Evolutionary conservation across 2,329 filamentous ascomycete species (phyloP).

Genomic region (Chrysoporthe deuterocubensis): DNA sequence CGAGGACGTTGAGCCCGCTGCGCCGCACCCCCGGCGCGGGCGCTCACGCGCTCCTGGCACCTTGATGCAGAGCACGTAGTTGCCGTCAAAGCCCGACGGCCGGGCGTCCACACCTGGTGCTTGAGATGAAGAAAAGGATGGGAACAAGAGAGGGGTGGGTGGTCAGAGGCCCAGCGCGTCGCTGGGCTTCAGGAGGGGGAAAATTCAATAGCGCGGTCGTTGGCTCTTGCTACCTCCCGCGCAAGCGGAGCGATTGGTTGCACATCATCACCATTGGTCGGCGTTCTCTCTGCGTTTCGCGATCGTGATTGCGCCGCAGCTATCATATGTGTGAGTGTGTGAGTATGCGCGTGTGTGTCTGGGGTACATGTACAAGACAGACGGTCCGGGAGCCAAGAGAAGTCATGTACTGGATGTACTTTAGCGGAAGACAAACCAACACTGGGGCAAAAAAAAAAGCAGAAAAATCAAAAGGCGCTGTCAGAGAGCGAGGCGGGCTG

Average conservation of each 20-base stretch:
- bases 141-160: background rate
- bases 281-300: conserved; percentile 1
- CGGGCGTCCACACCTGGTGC: too few species aligned
- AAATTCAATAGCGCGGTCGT: too few species aligned
- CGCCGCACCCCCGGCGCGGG: background rate
- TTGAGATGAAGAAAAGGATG: background rate
- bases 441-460: background rate
- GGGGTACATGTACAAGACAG: conserved; percentile 9
- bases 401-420: background rate
- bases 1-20: background rate
- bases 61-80: background rate
- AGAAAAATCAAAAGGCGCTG: background rate
- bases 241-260: background rate
- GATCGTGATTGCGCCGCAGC: conserved; percentile 2
- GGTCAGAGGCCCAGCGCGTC: background rate
- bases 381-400: background rate
- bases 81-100: too few species aligned
- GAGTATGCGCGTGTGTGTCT: background rate
- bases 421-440: conserved; percentile 17
- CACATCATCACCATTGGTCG: background rate
- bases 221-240: background rate
- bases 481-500: background rate
- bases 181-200: too few species aligned
- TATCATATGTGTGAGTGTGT: background rate
- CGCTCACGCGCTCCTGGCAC: too few species aligned